Base-by-base conservation (phyloP, 108 stramenopile species). In the Pseudonitzschia multiseries region DNA sequence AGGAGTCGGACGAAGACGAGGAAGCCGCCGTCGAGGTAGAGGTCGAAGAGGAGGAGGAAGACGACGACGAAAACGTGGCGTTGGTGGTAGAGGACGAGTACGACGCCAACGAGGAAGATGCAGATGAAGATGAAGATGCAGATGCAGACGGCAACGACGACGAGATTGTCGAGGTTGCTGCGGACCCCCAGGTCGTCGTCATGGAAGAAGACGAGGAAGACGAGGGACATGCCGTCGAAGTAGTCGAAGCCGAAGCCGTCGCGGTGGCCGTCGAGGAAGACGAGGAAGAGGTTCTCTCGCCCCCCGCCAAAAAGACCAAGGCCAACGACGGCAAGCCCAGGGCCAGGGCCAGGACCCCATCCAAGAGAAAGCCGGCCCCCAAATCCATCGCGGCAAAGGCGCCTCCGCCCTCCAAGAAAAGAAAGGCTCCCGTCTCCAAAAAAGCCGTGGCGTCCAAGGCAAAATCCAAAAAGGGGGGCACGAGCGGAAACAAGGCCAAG, bases 1-100 rank as follows among this genome's bases (percentile, higher is more conserved):
- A 64, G 13, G 85, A 75, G 42, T 71, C 77, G 60, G 76, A 70
- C 61, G 68, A n/a, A n/a, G n/a, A 72, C 46, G 50, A 66, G 50
- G n/a, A 69, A 32, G 74, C 76, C 28, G 66, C 51, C 1, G 75
- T 64, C 36, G 61, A 76, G 13, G 60, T 52, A 2, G 77, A 60
- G 21, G 60, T 67, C 12, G 70, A 75, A 21, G 71, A 62, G 13
- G 71, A 79, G 17, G 73, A 74, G 13, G 76, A 65, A 43, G 78
- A 59, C 14, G 83, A 60, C 14, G 83, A 77, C n/a, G 81, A 62
- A n/a, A 79, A 76, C 29, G 83, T 78, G 12, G 73, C 81, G 20
- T 79, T 72, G n/a, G 78, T 71, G 27, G 78, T 76, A 57, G 66
- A 66, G 28, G 70, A 50, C 15, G 73, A 48, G 33, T 76, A 70